Conservation (phyloP, 495 filamentous ascomycete genomes). For the Elasticomyces elasticus region DNA sequence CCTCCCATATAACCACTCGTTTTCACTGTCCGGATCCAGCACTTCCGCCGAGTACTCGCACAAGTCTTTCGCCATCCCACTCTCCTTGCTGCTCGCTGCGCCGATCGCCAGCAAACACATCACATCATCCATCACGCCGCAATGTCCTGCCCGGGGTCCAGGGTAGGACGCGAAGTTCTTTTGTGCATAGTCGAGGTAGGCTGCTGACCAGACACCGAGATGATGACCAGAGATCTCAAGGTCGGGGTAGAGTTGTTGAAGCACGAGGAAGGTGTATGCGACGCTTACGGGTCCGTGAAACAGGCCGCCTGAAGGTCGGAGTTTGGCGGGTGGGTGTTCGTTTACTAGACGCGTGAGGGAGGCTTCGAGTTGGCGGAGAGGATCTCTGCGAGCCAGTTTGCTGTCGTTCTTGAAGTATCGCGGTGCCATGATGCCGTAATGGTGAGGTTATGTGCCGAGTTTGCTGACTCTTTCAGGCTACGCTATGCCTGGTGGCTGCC, state of each 20-base stretch:
- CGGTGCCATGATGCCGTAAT: slow-evolving; percentile 15
- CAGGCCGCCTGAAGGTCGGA: slow-evolving; percentile 39
- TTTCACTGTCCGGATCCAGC: slow-evolving; percentile 28
- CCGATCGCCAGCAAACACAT: slow-evolving; percentile 44
- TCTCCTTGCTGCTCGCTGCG: slow-evolving; percentile 39
- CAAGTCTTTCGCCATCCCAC: slow-evolving; percentile 36
- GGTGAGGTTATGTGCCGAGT: not conserved
- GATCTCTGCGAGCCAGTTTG: slow-evolving; percentile 24
- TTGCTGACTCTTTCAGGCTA: not conserved
- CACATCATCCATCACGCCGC: slow-evolving; percentile 48
- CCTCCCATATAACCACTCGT: slow-evolving; percentile 52
- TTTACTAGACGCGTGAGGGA: slow-evolving; percentile 35
- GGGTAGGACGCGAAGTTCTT: slow-evolving; percentile 38
- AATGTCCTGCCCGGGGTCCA: slow-evolving; percentile 32
- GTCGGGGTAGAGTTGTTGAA: slow-evolving; percentile 40
- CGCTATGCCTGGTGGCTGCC: too few species aligned
- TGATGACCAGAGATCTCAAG: slow-evolving; percentile 37
- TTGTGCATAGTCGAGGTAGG: slow-evolving; percentile 34
- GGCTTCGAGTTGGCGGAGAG: slow-evolving; percentile 34
- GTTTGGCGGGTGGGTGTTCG: slow-evolving; percentile 28
- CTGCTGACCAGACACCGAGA: slow-evolving; percentile 38
- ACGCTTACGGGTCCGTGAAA: slow-evolving; percentile 51
- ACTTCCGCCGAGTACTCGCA: slow-evolving; percentile 32
- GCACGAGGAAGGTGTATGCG: slow-evolving; percentile 47
- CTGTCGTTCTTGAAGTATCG: slow-evolving; percentile 27